phyloP scores from a whole-genome alignment of 108 stramenopile species.

The Seminavis robusta region DNA sequence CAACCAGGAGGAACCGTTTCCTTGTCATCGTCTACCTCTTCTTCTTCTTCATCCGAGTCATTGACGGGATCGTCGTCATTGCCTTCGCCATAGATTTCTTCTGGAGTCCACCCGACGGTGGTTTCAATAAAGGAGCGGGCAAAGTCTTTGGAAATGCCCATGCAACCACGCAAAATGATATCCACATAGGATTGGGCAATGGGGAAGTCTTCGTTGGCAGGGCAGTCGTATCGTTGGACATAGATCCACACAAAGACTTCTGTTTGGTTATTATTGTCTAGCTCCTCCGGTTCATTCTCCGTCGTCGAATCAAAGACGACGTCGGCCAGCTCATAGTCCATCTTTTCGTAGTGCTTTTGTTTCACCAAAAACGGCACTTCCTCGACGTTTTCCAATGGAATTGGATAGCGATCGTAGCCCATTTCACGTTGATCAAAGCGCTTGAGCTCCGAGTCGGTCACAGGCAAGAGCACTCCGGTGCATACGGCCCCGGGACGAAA shows the following conservation, averaged over 20 bases:
- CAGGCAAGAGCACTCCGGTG: slow-evolving; percentile 52
- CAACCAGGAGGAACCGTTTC: too few species aligned
- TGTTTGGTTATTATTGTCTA: too few species aligned
- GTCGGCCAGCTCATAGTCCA: too few species aligned
- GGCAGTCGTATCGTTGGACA: slow-evolving; percentile 24
- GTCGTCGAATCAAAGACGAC: neutral
- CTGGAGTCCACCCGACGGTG: slow-evolving; percentile 65
- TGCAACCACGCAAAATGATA: slow-evolving; percentile 62
- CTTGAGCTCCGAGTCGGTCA: slow-evolving; percentile 42
- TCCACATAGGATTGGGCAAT: slow-evolving; percentile 72
- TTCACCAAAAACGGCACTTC: slow-evolving; percentile 17
- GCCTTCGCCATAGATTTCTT: slow-evolving; percentile 8
- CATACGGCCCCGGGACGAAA: slow-evolving; percentile 36
- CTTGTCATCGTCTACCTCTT: neutral
- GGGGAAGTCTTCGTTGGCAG: slow-evolving; percentile 38
- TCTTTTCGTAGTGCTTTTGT: neutral
- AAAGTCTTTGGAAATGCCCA: slow-evolving; percentile 50
- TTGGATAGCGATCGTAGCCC: slow-evolving; percentile 46
- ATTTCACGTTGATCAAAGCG: slow-evolving; percentile 58
- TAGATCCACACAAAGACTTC: slow-evolving; percentile 73
- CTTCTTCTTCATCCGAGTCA: neutral
- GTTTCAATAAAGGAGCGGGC: slow-evolving; percentile 40
- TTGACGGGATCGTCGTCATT: neutral
- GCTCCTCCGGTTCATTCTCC: neutral
- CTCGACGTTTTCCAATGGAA: slow-evolving; percentile 31